A percentile compares a stretch with the other conserved stretches of the same genome.
phyloP scores from a whole-genome alignment of 2,329 filamentous ascomycete genomes.

The Penicillium sp. region DNA sequence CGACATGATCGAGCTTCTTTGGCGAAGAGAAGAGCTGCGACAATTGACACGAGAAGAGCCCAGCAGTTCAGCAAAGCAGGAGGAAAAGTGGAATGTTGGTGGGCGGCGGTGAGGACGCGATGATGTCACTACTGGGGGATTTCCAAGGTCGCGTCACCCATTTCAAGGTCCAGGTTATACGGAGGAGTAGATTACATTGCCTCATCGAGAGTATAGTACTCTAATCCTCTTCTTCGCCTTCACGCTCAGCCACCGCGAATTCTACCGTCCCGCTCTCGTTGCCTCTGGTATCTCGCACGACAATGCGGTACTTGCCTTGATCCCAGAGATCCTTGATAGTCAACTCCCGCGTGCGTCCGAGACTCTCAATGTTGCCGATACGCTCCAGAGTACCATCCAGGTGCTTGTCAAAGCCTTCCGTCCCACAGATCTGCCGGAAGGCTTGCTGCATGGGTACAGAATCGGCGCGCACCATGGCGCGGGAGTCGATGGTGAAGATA shows the following conservation, averaged over 20 bases:
- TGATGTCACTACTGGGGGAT: constrained; percentile 35
- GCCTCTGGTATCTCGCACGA: constrained; percentile 48
- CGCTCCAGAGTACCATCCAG: constrained; percentile 78
- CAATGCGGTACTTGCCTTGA: constrained; percentile 73
- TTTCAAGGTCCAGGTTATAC: too few relatives aligned
- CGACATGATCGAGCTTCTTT: constrained; percentile 9
- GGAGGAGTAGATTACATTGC: too few relatives aligned
- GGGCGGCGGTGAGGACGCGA: constrained; percentile 32
- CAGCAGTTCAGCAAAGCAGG: neutral
- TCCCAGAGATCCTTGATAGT: constrained; percentile 93
- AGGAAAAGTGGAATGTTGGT: constrained; percentile 13
- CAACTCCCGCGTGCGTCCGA: constrained; percentile 89
- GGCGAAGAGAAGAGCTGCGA: neutral
- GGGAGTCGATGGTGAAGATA: constrained; percentile 88
- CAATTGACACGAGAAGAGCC: constrained; percentile 4
- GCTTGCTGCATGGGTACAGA: constrained; percentile 95
- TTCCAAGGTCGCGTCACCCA: constrained; percentile 10
- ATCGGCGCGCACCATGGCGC: constrained; percentile 83
- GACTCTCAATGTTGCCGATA: constrained; percentile 87
- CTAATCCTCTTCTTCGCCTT: constrained; percentile 35
- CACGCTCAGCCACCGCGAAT: constrained; percentile 44
- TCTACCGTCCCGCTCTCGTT: constrained; percentile 48
- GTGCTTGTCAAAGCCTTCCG: constrained; percentile 76
- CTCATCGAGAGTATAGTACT: constrained; percentile 4
- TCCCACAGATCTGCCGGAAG: constrained; percentile 75